A percentile compares a stretch with the other conserved stretches of the same genome.
Conservation (phyloP, 192 early-diverging fungal genomes). For the Coemansia sp. region DNA sequence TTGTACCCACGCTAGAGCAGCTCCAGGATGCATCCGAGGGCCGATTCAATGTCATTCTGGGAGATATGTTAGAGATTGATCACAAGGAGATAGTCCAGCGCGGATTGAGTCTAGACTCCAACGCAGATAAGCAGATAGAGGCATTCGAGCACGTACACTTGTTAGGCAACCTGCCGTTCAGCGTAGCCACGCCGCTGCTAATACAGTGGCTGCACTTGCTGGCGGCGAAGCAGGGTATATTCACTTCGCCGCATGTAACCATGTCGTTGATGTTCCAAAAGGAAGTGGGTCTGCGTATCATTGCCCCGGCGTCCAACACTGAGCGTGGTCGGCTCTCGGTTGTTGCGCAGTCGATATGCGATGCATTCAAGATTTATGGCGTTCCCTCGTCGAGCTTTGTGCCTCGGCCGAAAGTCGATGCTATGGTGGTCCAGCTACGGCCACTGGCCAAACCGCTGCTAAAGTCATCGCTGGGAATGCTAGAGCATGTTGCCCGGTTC, state of each 20-base stretch:
- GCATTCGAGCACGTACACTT: constrained; percentile 58
- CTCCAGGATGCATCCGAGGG: constrained; percentile 67
- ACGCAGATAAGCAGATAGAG: constrained; percentile 14
- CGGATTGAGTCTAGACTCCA: constrained; percentile 22
- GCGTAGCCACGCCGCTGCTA: constrained; percentile 69
- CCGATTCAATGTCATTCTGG: constrained; percentile 60
- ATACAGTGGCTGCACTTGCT: constrained; percentile 72
- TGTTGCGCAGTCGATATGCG: constrained; percentile 69
- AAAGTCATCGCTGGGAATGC: constrained; percentile 52
- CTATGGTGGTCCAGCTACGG: constrained; percentile 67
- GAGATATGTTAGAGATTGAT: constrained; percentile 65
- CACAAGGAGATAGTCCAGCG: constrained; percentile 57
- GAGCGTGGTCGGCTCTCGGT: constrained; percentile 69
- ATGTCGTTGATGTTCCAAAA: constrained; percentile 88
- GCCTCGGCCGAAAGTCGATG: constrained; percentile 76
- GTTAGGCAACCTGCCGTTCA: constrained; percentile 81
- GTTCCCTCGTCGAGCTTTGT: constrained; percentile 68
- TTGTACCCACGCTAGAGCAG: constrained; percentile 70
- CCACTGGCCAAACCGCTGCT: constrained; percentile 54
- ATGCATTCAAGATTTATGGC: constrained; percentile 62
- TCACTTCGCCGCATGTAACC: constrained; percentile 50
- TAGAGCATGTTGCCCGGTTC: constrained; percentile 64
- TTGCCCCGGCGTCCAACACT: constrained; percentile 54
- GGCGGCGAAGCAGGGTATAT: constrained; percentile 60
- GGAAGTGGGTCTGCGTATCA: constrained; percentile 71